Evolutionary conservation across 2,329 filamentous ascomycete species (phyloP), one percentile per base, ranked within the genome.

Genomic region (Xylaria sp.): DNA sequence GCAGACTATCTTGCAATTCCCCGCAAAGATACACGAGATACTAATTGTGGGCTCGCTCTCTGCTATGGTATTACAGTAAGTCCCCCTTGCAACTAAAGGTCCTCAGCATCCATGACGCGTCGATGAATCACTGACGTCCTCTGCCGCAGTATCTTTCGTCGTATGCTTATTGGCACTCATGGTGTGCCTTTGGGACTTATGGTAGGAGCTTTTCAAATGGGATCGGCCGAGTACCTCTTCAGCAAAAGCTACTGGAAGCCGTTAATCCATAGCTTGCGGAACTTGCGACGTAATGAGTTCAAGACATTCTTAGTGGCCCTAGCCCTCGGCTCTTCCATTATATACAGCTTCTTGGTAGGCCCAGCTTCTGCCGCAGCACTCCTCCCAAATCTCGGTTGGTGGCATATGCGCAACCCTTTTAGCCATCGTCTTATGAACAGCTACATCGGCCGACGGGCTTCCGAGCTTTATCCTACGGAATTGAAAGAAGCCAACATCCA

Each of bases 51-150:
- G 53, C 14, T 64, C 62, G 11, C 43, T 64, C 4, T 64, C 62
- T 25, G 62, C 62, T 11, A 61, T 64, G 40, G 58, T 61, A 6
- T 33, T 64, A 15, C 62, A 64, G 62, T 64, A 23, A 61, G 61
- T 50, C 31, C 8, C 21, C 6, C 37, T 28, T 23, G 46, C 17
- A 2, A 7, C 12, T 6, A 12, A n/a, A n/a, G n/a, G n/a, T n/a
- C n/a, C n/a, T n/a, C n/a, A n/a, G n/a, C n/a, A 14, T 9, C 3
- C 25, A 25, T n/a, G n/a, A 11, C 28, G 7, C 17, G 17, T 4
- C 11, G 7, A n/a, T 1, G 1, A 2, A 14, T 15, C 15, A 25
- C 54, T 62, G 12, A 59, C 45, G 1, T 14, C 2, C 12, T 14
- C 7, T 28, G 2, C 4, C 15, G 19, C 19, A 64, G 62, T 19